Base-by-base conservation (phyloP, 2,329 filamentous ascomycete species). In the Fusarium annulatum region DNA sequence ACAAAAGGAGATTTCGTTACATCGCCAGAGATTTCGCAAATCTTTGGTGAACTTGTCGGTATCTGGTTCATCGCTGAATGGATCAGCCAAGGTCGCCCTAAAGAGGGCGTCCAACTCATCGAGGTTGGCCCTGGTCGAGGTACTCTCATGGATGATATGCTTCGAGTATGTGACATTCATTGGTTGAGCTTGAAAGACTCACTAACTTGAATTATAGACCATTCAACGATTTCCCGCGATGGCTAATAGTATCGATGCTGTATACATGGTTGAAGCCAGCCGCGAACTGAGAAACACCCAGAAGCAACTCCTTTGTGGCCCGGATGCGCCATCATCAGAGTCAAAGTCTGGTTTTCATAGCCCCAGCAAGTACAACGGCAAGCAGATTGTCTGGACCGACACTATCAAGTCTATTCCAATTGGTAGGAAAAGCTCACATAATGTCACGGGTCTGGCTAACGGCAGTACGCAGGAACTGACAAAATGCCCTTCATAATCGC, bases 31-130 rank as follows among this genome's bases (percentile, higher is more conserved):
- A 98, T 99, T 77, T 98, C 95, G 2, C 96, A 98, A 81, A 89
- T 98, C 18, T 99, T 99, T 83, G 96, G 96, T 30, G 96, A 99
- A 84, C 87, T 99, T 34, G 87, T 98, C 64, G 96, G 94, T 9
- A 90, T 99, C 76, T 99, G 96, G 96, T 92, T 97, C 70, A 92
- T 98, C 58, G 92, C 96, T 46, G 96, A 99, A 86, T 99, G 96
- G 96, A 93, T 98, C 81, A 92, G 93, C 45, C 96, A 99, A 81
- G 95, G 95, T 21, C 88, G 88, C 68, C 93, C 89, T 62, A 89
- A 85, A 69, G 86, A 88, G 36, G 94, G 94, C 33, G 91, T 98
- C 21, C 93, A 98, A 80, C 86, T 99, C 73, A 94, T 99, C 79
- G 96, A 99, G 83, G 91, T 98, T 75, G 96, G 96, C 1, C 96